Conservation (phyloP, 2,329 filamentous ascomycete genomes). For the Aphanoascus verrucosus region DNA sequence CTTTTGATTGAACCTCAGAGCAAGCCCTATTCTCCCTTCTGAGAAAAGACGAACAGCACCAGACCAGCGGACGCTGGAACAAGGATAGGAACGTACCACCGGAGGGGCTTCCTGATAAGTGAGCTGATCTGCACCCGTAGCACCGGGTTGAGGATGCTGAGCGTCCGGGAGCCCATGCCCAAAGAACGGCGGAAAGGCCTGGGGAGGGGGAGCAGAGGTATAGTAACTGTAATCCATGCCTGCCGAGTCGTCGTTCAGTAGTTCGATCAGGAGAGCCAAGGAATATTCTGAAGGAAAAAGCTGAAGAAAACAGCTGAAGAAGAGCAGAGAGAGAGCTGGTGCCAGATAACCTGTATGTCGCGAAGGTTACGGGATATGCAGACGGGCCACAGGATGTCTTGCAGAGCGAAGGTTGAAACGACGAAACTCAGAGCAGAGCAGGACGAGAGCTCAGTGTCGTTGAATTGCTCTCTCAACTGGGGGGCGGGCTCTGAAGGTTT, state of each 20-base stretch:
- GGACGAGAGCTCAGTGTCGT: background rate
- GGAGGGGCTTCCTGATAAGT: constrained; percentile 5
- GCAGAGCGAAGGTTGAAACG: background rate
- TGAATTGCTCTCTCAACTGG: background rate
- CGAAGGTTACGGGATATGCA: background rate
- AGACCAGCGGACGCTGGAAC: no score
- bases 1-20: no score
- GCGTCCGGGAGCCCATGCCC: constrained; percentile 4
- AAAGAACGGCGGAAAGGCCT: constrained; percentile 4
- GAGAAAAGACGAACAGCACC: no score
- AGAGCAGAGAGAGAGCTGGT: background rate
- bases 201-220: background rate
- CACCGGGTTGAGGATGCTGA: constrained; percentile 7
- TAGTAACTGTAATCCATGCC: constrained; percentile 10
- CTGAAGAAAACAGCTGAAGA: background rate
- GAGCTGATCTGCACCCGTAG: background rate
- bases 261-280: background rate
- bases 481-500: background rate
- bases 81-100: constrained; percentile 4
- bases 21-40: no score
- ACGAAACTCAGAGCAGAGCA: background rate
- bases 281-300: background rate
- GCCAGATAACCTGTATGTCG: background rate
- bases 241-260: background rate
- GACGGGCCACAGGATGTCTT: background rate